Percentiles rank a stretch among this genome's conserved stretches.
These are phyloP conservation scores for Ganoderma resinaceum DNA, from an alignment of 1,284 basidiomycete species.

Conservation along the genomic window DNA sequence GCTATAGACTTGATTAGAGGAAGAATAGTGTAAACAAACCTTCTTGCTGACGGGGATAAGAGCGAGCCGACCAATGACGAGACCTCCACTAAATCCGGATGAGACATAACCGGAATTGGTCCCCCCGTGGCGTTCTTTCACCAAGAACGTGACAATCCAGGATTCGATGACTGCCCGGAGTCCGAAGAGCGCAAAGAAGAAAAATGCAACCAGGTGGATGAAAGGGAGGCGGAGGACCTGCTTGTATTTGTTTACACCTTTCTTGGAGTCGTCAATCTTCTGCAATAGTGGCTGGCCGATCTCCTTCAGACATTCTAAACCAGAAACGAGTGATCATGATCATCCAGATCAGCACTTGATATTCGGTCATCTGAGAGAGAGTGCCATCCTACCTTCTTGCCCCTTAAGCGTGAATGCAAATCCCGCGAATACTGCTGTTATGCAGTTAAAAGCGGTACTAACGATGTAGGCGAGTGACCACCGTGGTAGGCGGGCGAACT, in stretches of 20 bases:
- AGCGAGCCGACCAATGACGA: conserved; percentile 50
- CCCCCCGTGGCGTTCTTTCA: conserved; percentile 51
- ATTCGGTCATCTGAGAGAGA: neutral
- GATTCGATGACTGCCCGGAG: conserved; percentile 54
- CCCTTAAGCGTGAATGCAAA: conserved; percentile 58
- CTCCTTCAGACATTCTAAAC: conserved; percentile 40
- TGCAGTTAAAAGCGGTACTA: conserved; percentile 59
- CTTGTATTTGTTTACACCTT: conserved; percentile 42
- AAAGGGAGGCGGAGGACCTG: conserved; percentile 45
- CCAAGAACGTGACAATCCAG: conserved; percentile 60
- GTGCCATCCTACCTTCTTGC: conserved; percentile 52
- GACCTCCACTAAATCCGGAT: conserved; percentile 55
- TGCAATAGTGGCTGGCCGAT: conserved; percentile 40
- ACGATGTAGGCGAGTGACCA: conserved; percentile 73
- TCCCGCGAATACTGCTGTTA: conserved; percentile 51
- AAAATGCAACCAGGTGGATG: conserved; percentile 51
- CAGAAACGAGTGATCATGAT: neutral
- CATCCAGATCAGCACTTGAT: too few relatives aligned
- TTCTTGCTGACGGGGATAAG: conserved; percentile 57
- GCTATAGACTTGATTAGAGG: neutral
- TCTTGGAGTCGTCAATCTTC: conserved; percentile 31
- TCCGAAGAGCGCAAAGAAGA: conserved; percentile 54
- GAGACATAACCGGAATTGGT: conserved; percentile 56
- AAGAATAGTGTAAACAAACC: conserved; percentile 33
- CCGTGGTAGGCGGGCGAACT: conserved; percentile 55